A percentile compares a stretch with the other conserved stretches of the same genome.
Conservation (phyloP, 1,284 basidiomycete genomes). For the Hymenochaete sp. region DNA sequence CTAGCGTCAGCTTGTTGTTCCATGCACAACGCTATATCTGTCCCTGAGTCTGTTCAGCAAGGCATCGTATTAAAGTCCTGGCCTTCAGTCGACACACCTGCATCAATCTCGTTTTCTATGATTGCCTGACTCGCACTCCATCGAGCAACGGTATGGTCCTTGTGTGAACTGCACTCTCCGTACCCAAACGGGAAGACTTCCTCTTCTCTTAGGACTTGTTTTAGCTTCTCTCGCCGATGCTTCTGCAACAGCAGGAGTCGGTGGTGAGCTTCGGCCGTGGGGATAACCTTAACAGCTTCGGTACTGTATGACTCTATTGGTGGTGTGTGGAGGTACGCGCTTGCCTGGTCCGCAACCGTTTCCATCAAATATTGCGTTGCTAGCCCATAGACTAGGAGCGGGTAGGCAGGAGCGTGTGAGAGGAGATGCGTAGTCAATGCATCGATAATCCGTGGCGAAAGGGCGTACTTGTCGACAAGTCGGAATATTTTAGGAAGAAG, state of each 20-base stretch:
- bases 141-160: slow-evolving; percentile 30
- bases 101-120: slow-evolving; percentile 38
- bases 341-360: slow-evolving; percentile 44
- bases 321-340: slow-evolving; percentile 39
- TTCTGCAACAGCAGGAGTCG: slow-evolving; percentile 47
- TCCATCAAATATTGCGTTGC: slow-evolving; percentile 35
- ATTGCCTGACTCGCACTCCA: slow-evolving; percentile 41
- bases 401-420: slow-evolving; percentile 42
- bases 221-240: slow-evolving; percentile 41
- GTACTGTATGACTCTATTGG: slow-evolving; percentile 46
- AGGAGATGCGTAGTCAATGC: slow-evolving; percentile 41
- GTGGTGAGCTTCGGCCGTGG: slow-evolving; percentile 51
- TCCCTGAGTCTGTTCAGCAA: slow-evolving; percentile 31
- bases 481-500: slow-evolving; percentile 44
- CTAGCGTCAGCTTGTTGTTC: slow-evolving; percentile 28
- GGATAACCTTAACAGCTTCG: slow-evolving; percentile 43
- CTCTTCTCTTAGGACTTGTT: slow-evolving; percentile 41
- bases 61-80: neutral
- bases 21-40: slow-evolving; percentile 59
- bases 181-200: slow-evolving; percentile 64
- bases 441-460: slow-evolving; percentile 35
- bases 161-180: slow-evolving; percentile 45
- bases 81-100: slow-evolving; percentile 41
- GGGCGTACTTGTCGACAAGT: slow-evolving; percentile 55
- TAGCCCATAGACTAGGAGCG: slow-evolving; percentile 50